phyloP scores from a whole-genome alignment of 441 rosid genomes.

The Pelargonium myrrhifolium region DNA sequence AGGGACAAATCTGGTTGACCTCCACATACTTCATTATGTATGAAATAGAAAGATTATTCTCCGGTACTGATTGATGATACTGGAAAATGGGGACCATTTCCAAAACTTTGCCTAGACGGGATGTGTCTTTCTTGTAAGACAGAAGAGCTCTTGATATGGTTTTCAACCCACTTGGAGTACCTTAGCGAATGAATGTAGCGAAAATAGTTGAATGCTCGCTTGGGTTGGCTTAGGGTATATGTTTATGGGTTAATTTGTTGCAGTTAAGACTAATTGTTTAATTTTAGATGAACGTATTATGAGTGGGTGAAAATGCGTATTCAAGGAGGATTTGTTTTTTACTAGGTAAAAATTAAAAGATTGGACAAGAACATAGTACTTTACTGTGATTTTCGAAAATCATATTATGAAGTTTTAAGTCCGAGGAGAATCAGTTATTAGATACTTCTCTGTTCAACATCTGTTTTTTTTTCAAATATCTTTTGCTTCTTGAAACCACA shows the following conservation, averaged over 20 bases:
- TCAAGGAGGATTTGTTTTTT: not conserved
- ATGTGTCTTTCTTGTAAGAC: slow-evolving; percentile 11
- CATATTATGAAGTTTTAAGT: not conserved
- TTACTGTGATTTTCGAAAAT: not conserved
- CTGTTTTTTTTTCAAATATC: not conserved
- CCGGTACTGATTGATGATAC: no score
- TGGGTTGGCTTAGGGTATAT: not conserved
- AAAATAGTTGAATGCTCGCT: no score
- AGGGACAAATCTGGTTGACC: no score
- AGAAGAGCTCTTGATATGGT: slow-evolving; percentile 11
- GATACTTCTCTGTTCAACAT: not conserved
- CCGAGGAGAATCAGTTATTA: not conserved
- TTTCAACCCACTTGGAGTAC: slow-evolving; percentile 15
- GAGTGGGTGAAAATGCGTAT: not conserved
- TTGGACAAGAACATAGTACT: not conserved
- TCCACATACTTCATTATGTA: no score
- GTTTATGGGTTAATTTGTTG: not conserved
- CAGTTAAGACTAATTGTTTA: not conserved
- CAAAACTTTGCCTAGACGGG: slow-evolving; percentile 8
- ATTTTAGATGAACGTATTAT: not conserved
- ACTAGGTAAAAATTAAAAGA: not conserved
- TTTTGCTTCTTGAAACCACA: not conserved
- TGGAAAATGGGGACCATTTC: not conserved
- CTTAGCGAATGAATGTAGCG: not conserved
- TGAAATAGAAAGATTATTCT: no score